A percentile compares a stretch with the other conserved stretches of the same genome.
Evolutionary conservation across 78 protist genomes (phyloP).

Genomic region (Bodo saltans): DNA sequence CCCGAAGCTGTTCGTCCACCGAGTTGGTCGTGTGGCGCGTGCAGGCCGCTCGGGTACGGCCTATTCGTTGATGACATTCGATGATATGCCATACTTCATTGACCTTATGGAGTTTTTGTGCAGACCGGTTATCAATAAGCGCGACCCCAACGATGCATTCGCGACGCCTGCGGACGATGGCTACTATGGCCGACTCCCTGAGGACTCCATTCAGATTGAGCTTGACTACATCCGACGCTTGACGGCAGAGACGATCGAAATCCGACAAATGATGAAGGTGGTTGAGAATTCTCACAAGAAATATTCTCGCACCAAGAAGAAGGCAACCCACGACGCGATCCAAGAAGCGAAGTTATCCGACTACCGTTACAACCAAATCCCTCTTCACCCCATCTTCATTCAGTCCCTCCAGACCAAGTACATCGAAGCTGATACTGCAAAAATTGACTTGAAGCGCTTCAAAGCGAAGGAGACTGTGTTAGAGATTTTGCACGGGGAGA

Average conservation of each 20-base stretch:
- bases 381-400: not conserved
- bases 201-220: not conserved
- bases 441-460: not conserved
- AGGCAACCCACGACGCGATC: constrained; percentile 52
- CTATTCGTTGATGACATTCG: constrained; percentile 75
- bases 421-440: not conserved
- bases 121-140: not conserved
- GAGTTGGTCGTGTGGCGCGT: constrained; percentile 99
- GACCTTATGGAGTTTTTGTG: constrained; percentile 76
- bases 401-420: not conserved
- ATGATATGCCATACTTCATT: constrained; percentile 84
- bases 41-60: constrained; percentile 93
- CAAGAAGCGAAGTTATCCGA: not conserved
- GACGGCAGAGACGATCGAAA: not conserved
- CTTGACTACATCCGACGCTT: not conserved
- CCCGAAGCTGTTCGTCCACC: constrained; percentile 97
- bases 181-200: constrained; percentile 29
- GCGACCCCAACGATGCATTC: not conserved
- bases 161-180: constrained; percentile 6
- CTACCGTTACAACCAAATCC: not conserved
- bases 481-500: not conserved
- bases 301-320: constrained; percentile 60
- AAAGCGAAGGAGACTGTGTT: not conserved
- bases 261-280: constrained; percentile 20
- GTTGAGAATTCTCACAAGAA: constrained; percentile 59